Evolutionary conservation across 495 filamentous ascomycete species (phyloP), one percentile per base, ranked within the genome.

Genomic region (Amphirosellinia nigrospora): DNA sequence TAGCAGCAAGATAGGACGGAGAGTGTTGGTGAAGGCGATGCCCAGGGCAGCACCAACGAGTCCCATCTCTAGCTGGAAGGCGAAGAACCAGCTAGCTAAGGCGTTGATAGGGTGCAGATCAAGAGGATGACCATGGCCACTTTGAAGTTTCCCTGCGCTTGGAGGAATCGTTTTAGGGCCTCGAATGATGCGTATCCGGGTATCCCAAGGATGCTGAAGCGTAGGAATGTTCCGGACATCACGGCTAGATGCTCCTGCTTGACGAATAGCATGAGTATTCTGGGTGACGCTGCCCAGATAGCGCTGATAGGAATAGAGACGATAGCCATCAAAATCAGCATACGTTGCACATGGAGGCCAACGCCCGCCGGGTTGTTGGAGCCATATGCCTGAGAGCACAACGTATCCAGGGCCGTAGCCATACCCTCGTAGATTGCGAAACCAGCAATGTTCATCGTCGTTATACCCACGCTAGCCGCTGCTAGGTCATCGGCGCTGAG

Each of bases 351-450:
- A 70, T 93, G 91, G 59, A 94, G 75, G 4, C 91, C 91, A 6
- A 94, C 91, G 7, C 92, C 80, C 68, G 86, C 85, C 71, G 85
- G 90, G 69, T 84, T 87, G 3, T 91, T 91, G 13, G 90, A 91
- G 28, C 91, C 91, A 75, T 92, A 94, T 0, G 91, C 90, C 77
- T 94, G 91, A 0, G 91, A 86, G 74, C 91, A 93, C 7, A 94
- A 85, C 0, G 91, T 94, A 75, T 94, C 91, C 28, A 94, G 80
- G 66, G 87, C 89, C 13, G 91, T 94, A 19, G 90, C 86, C 60
- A 94, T 82, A 19, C 91, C 91, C 72, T 92, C 89, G 75, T 89
- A 92, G 15, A 91, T 83, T 23, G 90, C 89, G 76, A 89, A 92
- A 5, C 91, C 91, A 16, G 90, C 90, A 74, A 94, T 94, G 71